These are phyloP conservation scores for Nigrograna mackinnonii DNA, from an alignment of 2,329 filamentous ascomycete genomes.

Conservation along the genomic window DNA sequence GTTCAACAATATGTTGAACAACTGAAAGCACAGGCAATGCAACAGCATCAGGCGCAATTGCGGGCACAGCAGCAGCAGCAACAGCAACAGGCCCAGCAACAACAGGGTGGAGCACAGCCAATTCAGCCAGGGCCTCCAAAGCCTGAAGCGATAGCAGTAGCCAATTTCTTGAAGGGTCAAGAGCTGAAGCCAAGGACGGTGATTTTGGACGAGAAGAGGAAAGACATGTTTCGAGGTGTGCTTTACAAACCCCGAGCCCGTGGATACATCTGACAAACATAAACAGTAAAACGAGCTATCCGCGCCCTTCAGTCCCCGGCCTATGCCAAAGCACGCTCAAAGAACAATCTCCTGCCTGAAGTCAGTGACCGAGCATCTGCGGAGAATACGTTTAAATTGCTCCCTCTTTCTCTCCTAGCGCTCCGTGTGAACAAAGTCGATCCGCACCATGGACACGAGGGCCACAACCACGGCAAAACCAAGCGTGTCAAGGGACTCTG, in stretches of 20 bases:
- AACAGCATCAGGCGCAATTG: constrained; percentile 57
- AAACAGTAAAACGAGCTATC: constrained; percentile 88
- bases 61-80: constrained; percentile 34
- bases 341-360: constrained; percentile 86
- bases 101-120: constrained; percentile 57
- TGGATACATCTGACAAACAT: too few relatives aligned
- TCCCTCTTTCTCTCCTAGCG: constrained; percentile 91
- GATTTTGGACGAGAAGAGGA: constrained; percentile 93
- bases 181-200: constrained; percentile 87
- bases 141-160: constrained; percentile 84
- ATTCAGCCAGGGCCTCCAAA: constrained; percentile 82
- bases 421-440: constrained; percentile 86
- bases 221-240: constrained; percentile 95
- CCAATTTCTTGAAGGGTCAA: constrained; percentile 82
- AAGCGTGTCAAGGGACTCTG: constrained; percentile 95
- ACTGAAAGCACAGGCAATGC: constrained; percentile 57
- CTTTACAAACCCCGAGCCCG: neutral
- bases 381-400: constrained; percentile 91
- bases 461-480: constrained; percentile 56
- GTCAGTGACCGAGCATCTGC: constrained; percentile 87
- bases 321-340: constrained; percentile 85
- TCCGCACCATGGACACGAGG: constrained; percentile 73
- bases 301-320: constrained; percentile 86
- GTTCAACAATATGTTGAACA: constrained; percentile 78
- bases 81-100: constrained; percentile 39